phyloP scores from a whole-genome alignment of 2,329 filamentous ascomycete species.

The Fonsecaea erecta region DNA sequence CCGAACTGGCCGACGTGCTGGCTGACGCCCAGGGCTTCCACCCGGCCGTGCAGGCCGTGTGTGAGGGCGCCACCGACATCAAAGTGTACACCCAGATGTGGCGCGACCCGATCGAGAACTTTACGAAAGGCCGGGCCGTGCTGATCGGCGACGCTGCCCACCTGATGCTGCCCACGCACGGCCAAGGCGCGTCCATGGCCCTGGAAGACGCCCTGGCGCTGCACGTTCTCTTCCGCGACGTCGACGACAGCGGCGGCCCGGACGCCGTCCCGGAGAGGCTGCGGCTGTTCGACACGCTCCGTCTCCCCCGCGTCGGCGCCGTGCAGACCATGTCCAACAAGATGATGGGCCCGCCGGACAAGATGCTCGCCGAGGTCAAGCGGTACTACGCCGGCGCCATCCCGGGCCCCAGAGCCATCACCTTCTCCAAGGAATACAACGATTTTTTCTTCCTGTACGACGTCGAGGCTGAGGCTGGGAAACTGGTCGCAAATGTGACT shows the following conservation, averaged over 20 bases:
- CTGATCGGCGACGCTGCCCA: conserved; percentile 68
- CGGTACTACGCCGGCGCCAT: conserved; percentile 23
- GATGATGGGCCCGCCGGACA: conserved; percentile 29
- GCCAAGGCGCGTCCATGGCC: conserved; percentile 43
- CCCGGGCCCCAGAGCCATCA: conserved; percentile 24
- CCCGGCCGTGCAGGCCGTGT: conserved; percentile 28
- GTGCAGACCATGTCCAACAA: conserved; percentile 29
- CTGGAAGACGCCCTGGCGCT: conserved; percentile 43
- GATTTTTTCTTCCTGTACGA: conserved; percentile 34
- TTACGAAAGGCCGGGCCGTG: conserved; percentile 59
- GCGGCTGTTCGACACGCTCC: conserved; percentile 23
- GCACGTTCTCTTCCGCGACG: conserved; percentile 38
- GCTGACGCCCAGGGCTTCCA: conserved; percentile 26
- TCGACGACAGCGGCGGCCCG: not conserved
- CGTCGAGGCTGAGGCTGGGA: conserved; percentile 19
- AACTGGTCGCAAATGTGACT: not conserved
- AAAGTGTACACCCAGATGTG: conserved; percentile 31
- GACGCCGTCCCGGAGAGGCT: conserved; percentile 16
- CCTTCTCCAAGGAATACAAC: conserved; percentile 27
- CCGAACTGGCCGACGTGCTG: conserved; percentile 22
- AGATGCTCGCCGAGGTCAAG: conserved; percentile 26
- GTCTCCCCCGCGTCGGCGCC: conserved; percentile 24
- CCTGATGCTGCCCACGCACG: conserved; percentile 67
- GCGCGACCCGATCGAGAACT: conserved; percentile 42
- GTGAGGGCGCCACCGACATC: conserved; percentile 28